A percentile compares a stretch with the other conserved stretches of the same genome.
Evolutionary conservation across 805 yeast species (phyloP).

Genomic region (Clavispora fructus): DNA sequence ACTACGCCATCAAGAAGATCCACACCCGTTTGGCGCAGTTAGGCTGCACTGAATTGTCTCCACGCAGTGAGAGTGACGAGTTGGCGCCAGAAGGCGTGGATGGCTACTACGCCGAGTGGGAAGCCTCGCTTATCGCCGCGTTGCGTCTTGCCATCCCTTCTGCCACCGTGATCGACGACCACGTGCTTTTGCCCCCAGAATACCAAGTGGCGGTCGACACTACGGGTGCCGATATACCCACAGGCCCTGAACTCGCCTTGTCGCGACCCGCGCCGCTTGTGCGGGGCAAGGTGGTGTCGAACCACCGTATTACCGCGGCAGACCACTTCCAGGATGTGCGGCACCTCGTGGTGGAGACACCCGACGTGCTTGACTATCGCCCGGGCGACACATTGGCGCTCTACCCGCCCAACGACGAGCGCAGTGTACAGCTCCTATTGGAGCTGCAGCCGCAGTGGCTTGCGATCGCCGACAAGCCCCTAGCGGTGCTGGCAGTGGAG

Average conservation of each 20-base stretch:
- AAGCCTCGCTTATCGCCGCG: slow-evolving; percentile 37
- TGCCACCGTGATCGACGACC: slow-evolving; percentile 18
- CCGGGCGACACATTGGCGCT: slow-evolving; percentile 84
- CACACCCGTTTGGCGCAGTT: slow-evolving; percentile 74
- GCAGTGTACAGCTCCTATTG: slow-evolving; percentile 60
- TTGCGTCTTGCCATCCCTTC: slow-evolving; percentile 20
- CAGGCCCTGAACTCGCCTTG: slow-evolving; percentile 2
- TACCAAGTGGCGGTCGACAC: slow-evolving; percentile 13
- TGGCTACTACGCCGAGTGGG: slow-evolving; percentile 74
- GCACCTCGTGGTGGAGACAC: slow-evolving; percentile 42
- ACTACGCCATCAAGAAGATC: slow-evolving; percentile 80
- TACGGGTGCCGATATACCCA: neutral
- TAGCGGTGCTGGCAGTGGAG: slow-evolving; percentile 35
- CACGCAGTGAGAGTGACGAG: slow-evolving; percentile 88
- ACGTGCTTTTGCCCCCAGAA: slow-evolving; percentile 24
- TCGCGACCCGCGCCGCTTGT: slow-evolving; percentile 9
- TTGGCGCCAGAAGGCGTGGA: slow-evolving; percentile 75
- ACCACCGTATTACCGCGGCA: slow-evolving; percentile 56
- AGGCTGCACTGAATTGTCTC: slow-evolving; percentile 70
- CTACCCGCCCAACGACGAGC: slow-evolving; percentile 66
- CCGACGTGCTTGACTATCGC: slow-evolving; percentile 28
- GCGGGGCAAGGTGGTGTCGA: slow-evolving; percentile 45
- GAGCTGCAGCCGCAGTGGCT: slow-evolving; percentile 67
- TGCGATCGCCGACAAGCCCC: slow-evolving; percentile 58
- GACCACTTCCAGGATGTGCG: slow-evolving; percentile 92